Evolutionary conservation across 129 eudicot genomes (phyloP).

Genomic region (Flaveria trinervia): DNA sequence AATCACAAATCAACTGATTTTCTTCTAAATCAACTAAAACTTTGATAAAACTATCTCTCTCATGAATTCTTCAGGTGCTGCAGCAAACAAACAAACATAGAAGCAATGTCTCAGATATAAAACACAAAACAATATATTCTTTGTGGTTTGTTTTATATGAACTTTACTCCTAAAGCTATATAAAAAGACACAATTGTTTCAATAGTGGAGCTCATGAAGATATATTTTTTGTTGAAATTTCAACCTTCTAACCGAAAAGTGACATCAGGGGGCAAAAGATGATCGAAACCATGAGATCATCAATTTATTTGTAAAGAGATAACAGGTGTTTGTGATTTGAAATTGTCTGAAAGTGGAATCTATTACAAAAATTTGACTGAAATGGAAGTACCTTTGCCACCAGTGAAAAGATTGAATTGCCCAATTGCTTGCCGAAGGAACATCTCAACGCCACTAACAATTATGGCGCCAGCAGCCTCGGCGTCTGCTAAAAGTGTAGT

Average conservation of each 20-base stretch:
- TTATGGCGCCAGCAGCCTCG: constrained; percentile 61
- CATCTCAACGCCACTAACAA: constrained; percentile 88
- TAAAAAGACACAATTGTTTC: background rate
- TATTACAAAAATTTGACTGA: background rate
- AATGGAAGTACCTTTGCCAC: constrained; percentile 53
- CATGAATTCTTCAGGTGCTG: constrained; percentile 90
- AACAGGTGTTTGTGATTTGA: background rate
- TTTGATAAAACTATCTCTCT: constrained; percentile 59
- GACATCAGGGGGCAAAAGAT: background rate
- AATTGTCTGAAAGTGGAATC: background rate
- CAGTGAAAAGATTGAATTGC: constrained; percentile 76
- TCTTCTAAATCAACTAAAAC: constrained; percentile 40
- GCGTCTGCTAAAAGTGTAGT: constrained; percentile 71
- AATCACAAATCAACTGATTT: constrained; percentile 18
- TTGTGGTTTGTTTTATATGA: background rate
- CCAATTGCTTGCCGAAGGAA: constrained; percentile 79
- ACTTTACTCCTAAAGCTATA: background rate
- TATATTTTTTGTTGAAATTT: no score
- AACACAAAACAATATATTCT: background rate
- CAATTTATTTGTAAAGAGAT: background rate
- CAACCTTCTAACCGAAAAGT: background rate
- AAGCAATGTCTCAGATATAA: constrained; percentile 6
- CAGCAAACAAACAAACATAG: constrained; percentile 22
- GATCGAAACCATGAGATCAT: background rate
- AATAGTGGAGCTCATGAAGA: background rate